Base-by-base conservation (phyloP, 495 filamentous ascomycete species). In the Parachaetomium inaequale region DNA sequence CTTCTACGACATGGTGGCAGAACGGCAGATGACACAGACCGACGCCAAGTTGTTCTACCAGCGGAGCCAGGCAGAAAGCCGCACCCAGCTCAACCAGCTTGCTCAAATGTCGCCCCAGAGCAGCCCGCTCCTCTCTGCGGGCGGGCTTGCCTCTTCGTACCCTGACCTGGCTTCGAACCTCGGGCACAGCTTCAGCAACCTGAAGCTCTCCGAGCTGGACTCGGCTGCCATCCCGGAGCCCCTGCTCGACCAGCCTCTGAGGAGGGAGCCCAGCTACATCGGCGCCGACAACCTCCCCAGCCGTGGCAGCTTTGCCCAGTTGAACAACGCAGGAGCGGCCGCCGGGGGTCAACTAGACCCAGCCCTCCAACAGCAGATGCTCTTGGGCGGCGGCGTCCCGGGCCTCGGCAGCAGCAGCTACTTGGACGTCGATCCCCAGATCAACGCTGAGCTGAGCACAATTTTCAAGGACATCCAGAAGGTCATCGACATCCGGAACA, bases 31-130 rank as follows among this genome's bases (percentile, higher is more conserved):
- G 82, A 91, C 86, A 63, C 91, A 97, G 75, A 83, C 88, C 23
- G 93, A 98, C 68, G 90, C 93, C 38, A 97, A 94, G 72, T 81
- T 96, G 31, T 93, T 97, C 78, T 98, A 96, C 74, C 94, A 96
- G 70, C 83, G 91, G 61, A 92, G 91, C 74, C 89, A 92, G 74
- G 76, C 87, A 23, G 84, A 87, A 42, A 76, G 64, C 71, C 73
- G 45, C 66, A 75, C 74, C 74, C 64, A 82, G 71, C 66, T 81
- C 75, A 68, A 76, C 70, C 62, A 82, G 76, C 63, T 76, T 74
- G 63, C 77, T 61, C 77, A 81, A 65, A 62, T 61, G 40, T 76
- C 79, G 11, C 74, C 77, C 34, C 74, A 76, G 61, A 76, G 75
- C 31, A 84, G 83, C 69, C 82, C 85, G 29, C 53, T 84, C 58